Percentiles rank a stretch among this genome's conserved stretches.
Conservation (phyloP, 1,284 basidiomycete species). For the Microbotryum intermedium region DNA sequence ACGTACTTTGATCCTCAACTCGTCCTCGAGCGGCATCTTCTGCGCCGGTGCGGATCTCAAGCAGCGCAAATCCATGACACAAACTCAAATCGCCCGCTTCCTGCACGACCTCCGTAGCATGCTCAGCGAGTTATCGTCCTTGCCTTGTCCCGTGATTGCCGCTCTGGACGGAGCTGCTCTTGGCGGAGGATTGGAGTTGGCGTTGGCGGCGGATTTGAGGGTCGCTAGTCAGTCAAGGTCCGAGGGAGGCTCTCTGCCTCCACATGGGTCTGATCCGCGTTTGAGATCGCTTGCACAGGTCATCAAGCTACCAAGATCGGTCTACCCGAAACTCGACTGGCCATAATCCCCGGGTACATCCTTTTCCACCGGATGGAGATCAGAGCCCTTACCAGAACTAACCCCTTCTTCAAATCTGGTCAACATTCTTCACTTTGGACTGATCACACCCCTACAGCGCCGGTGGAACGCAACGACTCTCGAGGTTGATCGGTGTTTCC, state of each 20-base stretch:
- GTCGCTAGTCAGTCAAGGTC: slow-evolving; percentile 56
- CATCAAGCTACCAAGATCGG: slow-evolving; percentile 64
- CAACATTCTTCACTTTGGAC: no score
- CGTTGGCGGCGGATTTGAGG: slow-evolving; percentile 77
- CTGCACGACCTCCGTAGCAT: slow-evolving; percentile 65
- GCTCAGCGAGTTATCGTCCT: slow-evolving; percentile 62
- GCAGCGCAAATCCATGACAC: slow-evolving; percentile 73
- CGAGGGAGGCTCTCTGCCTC: not conserved
- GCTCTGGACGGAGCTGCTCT: slow-evolving; percentile 88
- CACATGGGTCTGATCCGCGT: not conserved
- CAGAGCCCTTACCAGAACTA: slow-evolving; percentile 1
- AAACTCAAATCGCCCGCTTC: slow-evolving; percentile 65
- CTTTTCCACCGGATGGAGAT: not conserved
- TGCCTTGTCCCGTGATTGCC: slow-evolving; percentile 81
- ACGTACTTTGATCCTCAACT: slow-evolving; percentile 69
- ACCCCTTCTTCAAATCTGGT: no score
- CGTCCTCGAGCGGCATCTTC: slow-evolving; percentile 64
- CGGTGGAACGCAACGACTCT: slow-evolving; percentile 82
- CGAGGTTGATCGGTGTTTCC: slow-evolving; percentile 67
- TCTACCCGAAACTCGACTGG: slow-evolving; percentile 71
- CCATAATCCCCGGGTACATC: slow-evolving; percentile 72
- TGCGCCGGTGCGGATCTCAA: slow-evolving; percentile 87
- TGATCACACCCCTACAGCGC: slow-evolving; percentile 42
- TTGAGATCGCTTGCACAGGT: slow-evolving; percentile 41
- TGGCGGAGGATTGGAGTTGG: slow-evolving; percentile 80